These are phyloP conservation scores for Cucumis melo DNA, from an alignment of 306 rosid species.

Conservation along the genomic window DNA sequence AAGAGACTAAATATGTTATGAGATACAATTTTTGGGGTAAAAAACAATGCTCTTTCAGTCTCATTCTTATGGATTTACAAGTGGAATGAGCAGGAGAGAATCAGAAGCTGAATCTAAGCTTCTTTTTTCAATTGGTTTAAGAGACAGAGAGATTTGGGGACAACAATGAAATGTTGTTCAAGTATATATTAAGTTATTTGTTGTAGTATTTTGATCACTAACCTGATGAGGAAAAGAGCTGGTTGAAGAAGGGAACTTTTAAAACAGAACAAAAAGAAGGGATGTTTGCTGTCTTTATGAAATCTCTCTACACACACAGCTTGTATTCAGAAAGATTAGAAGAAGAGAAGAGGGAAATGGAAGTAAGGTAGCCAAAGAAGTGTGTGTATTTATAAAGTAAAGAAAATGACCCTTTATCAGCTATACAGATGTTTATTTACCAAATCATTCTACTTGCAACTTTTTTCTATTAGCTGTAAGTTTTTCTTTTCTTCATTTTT, in stretches of 20 bases:
- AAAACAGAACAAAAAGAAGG: conserved; percentile 22
- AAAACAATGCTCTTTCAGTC: background rate
- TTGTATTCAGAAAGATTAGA: conserved; percentile 22
- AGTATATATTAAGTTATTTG: conserved; percentile 19
- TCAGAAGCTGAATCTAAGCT: conserved; percentile 17
- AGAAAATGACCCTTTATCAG: conserved; percentile 33
- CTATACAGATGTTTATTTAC: conserved; percentile 16
- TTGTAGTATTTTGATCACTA: conserved; percentile 37
- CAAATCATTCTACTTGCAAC: conserved; percentile 12
- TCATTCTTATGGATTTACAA: conserved; percentile 5
- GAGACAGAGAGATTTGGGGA: conserved; percentile 23
- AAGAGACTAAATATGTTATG: background rate
- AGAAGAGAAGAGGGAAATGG: conserved; percentile 40
- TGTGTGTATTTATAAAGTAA: conserved; percentile 52
- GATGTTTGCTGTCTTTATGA: conserved; percentile 31
- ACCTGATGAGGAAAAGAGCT: conserved; percentile 43
- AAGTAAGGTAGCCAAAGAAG: conserved; percentile 34
- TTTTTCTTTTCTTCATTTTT: background rate
- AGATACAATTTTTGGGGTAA: background rate
- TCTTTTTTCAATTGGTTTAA: background rate
- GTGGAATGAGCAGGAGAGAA: background rate
- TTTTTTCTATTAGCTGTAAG: background rate
- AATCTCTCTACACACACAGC: conserved; percentile 6
- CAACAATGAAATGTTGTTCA: conserved; percentile 14
- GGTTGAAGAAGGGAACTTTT: conserved; percentile 19